These are phyloP conservation scores for Sinapis alba DNA, from an alignment of 441 rosid genomes.

Conservation along the genomic window DNA sequence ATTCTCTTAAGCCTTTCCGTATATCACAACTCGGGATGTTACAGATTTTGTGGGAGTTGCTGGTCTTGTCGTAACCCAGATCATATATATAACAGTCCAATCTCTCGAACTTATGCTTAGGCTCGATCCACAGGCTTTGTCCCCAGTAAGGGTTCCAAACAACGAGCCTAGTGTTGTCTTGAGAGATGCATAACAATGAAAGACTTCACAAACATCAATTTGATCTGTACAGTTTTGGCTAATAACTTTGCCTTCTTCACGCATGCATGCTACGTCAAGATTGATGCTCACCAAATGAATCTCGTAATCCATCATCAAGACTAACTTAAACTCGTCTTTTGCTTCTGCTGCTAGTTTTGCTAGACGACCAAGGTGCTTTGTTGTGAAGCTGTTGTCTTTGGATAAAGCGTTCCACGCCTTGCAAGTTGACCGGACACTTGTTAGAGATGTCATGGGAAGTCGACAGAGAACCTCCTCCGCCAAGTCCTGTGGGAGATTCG, in stretches of 20 bases:
- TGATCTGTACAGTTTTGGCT: not conserved
- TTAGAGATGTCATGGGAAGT: not conserved
- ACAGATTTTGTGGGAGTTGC: not conserved
- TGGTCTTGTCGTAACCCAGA: not conserved
- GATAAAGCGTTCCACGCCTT: not conserved
- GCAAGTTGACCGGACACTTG: not conserved
- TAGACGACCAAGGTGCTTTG: not conserved
- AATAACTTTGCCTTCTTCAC: not conserved
- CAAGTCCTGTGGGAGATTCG: conserved; percentile 7
- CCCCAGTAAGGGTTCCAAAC: not conserved
- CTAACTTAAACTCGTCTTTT: not conserved
- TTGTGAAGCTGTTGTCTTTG: not conserved
- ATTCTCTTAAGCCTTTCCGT: too few species aligned
- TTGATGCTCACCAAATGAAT: not conserved
- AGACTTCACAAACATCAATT: not conserved
- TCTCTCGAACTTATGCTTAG: not conserved
- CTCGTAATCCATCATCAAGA: not conserved
- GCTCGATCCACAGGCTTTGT: not conserved
- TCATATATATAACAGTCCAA: not conserved
- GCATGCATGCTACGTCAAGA: not conserved
- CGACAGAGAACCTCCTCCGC: not conserved
- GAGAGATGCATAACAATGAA: not conserved
- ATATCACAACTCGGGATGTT: too few species aligned
- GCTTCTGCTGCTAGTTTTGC: not conserved
- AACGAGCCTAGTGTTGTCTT: not conserved